Conservation (phyloP, 192 early-diverging fungal genomes). For the Dissophora globulifera region DNA sequence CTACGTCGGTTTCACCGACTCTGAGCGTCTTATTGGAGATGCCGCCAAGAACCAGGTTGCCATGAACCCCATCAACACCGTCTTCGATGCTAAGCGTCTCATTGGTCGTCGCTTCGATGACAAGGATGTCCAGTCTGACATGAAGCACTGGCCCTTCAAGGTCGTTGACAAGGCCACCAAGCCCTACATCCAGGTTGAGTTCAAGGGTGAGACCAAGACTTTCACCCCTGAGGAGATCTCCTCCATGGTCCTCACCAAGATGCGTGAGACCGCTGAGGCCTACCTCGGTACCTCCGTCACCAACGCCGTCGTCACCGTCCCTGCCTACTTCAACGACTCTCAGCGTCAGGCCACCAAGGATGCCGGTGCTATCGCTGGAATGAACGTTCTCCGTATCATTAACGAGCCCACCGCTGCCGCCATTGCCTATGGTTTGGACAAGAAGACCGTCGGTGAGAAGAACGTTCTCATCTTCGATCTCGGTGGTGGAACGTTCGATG, state of each 20-base stretch:
- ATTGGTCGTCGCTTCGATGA: constrained; percentile 96
- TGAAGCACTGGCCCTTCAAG: constrained; percentile 99
- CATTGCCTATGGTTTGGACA: constrained; percentile 99
- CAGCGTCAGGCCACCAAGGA: constrained; percentile 99
- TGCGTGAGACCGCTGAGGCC: constrained; percentile 97
- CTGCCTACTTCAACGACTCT: constrained; percentile 99
- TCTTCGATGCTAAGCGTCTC: constrained; percentile 98
- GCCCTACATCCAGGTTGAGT: constrained; percentile 92
- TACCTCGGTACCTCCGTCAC: constrained; percentile 86
- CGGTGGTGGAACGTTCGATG: constrained; percentile 98
- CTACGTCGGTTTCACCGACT: constrained; percentile 96
- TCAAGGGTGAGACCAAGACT: constrained; percentile 96
- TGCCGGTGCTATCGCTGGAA: constrained; percentile 94
- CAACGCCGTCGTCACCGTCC: constrained; percentile 98
- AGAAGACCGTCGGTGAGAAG: constrained; percentile 88
- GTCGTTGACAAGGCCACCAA: constrained; percentile 88
- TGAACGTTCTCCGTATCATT: constrained; percentile 99
- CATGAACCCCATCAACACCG: constrained; percentile 98
- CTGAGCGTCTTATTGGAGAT: constrained; percentile 98
- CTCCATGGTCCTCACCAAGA: constrained; percentile 97
- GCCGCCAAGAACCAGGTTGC: constrained; percentile 99
- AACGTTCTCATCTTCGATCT: constrained; percentile 98
- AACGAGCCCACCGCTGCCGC: constrained; percentile 99
- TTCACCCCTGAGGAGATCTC: constrained; percentile 98
- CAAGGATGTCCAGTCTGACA: constrained; percentile 96